Conservation (phyloP, 305 asterid species). For the Rubia occidens region DNA sequence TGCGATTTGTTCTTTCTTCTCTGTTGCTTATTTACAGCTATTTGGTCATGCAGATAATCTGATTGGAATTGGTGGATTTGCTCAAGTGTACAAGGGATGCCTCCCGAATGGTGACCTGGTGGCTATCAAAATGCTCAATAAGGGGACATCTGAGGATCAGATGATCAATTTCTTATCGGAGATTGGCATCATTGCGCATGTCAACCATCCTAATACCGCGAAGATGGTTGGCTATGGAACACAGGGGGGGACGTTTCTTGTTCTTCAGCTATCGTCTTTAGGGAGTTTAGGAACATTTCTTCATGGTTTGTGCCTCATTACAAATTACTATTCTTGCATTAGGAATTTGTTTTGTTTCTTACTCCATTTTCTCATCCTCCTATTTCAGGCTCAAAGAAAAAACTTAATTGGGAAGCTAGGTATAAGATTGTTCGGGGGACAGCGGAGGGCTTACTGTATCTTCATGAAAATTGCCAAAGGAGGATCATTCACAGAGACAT, state of each 20-base stretch:
- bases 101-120: conserved; percentile 42
- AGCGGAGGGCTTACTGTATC: conserved; percentile 53
- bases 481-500: conserved; percentile 62
- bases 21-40: neutral
- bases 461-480: conserved; percentile 51
- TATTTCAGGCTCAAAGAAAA: conserved; percentile 35
- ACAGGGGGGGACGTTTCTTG: conserved; percentile 55
- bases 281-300: conserved; percentile 61
- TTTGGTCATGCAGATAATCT: conserved; percentile 38
- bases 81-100: conserved; percentile 62
- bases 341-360: neutral
- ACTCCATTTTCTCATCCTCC: neutral
- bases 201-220: conserved; percentile 62
- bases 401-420: conserved; percentile 43
- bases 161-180: conserved; percentile 43
- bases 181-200: conserved; percentile 62
- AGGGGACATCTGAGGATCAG: conserved; percentile 44
- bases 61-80: conserved; percentile 61
- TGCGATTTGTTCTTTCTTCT: neutral
- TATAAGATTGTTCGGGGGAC: conserved; percentile 51
- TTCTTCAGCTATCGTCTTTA: conserved; percentile 46
- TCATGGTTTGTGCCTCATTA: conserved; percentile 30
- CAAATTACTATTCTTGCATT: neutral
- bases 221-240: conserved; percentile 70
- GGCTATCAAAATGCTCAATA: conserved; percentile 49